Evolutionary conservation across 169 alveolate genomes (phyloP).

Genomic region (Eimeria acervulina): DNA sequence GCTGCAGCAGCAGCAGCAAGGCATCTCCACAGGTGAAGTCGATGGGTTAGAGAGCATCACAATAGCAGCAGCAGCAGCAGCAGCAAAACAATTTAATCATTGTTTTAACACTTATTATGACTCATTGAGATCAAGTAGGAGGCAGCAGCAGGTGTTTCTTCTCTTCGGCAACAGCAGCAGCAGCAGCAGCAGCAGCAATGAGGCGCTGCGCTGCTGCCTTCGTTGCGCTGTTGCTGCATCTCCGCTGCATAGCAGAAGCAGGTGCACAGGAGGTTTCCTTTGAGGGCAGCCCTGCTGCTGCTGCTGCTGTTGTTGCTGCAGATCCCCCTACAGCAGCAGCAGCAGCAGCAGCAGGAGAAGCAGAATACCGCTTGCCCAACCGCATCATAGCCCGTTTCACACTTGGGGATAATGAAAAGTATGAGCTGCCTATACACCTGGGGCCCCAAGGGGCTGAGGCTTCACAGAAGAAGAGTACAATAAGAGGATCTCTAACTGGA

Average conservation of each 20-base stretch:
- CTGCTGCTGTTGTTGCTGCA: conserved; percentile 31
- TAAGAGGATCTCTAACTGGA: background rate
- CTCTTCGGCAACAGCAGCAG: background rate
- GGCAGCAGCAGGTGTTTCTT: background rate
- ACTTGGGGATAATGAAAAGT: background rate
- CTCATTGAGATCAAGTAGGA: background rate
- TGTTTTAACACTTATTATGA: background rate
- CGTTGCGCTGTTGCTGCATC: background rate
- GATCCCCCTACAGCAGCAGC: conserved; percentile 19
- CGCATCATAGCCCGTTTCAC: conserved; percentile 19
- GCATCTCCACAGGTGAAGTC: background rate
- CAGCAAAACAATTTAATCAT: background rate
- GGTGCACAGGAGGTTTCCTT: background rate
- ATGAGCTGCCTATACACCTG: conserved; percentile 24
- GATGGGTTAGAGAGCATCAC: background rate
- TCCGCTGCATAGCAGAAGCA: background rate
- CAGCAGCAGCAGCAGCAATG: conserved; percentile 18
- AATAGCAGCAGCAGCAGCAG: conserved; percentile 28
- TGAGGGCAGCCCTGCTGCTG: background rate
- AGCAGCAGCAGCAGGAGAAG: no score
- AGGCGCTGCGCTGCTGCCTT: background rate
- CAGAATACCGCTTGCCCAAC: background rate
- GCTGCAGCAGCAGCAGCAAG: background rate
- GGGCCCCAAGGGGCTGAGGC: background rate
- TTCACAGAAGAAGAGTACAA: background rate